These are phyloP conservation scores for Ceratobasidium papillatum DNA, from an alignment of 1,284 basidiomycete species.

Conservation along the genomic window DNA sequence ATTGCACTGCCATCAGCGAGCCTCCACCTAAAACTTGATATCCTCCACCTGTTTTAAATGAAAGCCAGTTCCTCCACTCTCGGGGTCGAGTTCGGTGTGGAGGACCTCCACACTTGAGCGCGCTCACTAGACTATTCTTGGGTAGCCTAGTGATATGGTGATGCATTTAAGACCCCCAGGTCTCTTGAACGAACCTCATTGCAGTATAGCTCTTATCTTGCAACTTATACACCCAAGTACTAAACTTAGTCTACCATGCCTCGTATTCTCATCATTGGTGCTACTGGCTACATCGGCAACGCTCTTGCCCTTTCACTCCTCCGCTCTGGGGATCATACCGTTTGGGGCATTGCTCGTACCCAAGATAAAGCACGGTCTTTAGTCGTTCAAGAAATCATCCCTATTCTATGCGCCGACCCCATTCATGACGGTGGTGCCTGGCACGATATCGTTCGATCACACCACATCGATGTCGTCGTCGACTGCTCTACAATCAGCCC, in stretches of 20 bases:
- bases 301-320: slow-evolving; percentile 7
- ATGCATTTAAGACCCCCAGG: neutral
- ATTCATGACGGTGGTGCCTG: neutral
- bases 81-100: too few species aligned
- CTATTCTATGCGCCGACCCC: slow-evolving; percentile 1
- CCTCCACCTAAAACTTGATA: neutral
- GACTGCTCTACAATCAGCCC: neutral
- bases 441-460: slow-evolving; percentile 8
- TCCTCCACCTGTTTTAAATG: neutral
- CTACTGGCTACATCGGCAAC: slow-evolving; percentile 17
- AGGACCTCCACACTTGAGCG: neutral
- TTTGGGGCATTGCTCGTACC: slow-evolving; percentile 19
- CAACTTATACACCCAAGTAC: neutral
- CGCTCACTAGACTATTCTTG: neutral
- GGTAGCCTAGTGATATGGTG: neutral
- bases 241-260: neutral
- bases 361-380: slow-evolving; percentile 8
- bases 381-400: slow-evolving; percentile 3
- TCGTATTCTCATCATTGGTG: slow-evolving; percentile 1
- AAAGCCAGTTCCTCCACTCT: neutral
- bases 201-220: neutral
- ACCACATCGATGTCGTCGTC: slow-evolving; percentile 19
- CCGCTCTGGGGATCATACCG: slow-evolving; percentile 17
- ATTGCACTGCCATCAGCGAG: neutral
- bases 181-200: neutral